These are phyloP conservation scores for Mycosphaerella sp. DNA, from an alignment of 2,329 filamentous ascomycete genomes.

Conservation along the genomic window DNA sequence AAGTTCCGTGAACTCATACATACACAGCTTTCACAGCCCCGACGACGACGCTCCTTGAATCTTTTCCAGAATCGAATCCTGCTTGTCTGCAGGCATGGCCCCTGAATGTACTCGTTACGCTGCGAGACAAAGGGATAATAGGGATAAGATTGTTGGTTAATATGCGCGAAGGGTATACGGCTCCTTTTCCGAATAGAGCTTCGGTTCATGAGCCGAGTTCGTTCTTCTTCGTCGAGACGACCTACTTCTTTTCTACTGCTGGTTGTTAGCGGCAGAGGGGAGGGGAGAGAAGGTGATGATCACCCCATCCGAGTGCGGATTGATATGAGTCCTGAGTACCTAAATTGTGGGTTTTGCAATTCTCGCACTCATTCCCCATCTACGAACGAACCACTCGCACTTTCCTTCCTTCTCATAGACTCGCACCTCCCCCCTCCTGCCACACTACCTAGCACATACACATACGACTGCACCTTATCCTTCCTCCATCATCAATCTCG, in stretches of 20 bases:
- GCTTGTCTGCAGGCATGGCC: constrained; percentile 1
- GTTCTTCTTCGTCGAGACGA: not conserved
- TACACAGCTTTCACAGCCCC: not conserved
- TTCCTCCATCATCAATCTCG: not conserved
- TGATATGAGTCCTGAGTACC: no score
- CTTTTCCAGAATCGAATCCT: constrained; percentile 1
- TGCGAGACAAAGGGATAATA: constrained; percentile 48
- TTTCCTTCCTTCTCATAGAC: not conserved
- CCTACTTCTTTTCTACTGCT: not conserved
- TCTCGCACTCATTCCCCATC: no score
- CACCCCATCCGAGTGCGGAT: no score
- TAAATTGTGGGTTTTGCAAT: no score
- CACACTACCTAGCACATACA: not conserved
- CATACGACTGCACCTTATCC: not conserved
- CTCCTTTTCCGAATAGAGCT: constrained; percentile 38
- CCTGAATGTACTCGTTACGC: constrained; percentile 13
- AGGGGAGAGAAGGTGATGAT: not conserved
- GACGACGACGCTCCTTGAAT: no score
- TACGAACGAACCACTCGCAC: not conserved
- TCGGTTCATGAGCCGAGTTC: not conserved
- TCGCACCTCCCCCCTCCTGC: not conserved
- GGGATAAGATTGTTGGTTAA: constrained; percentile 54
- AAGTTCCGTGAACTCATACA: not conserved
- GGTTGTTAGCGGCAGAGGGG: not conserved
- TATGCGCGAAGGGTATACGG: constrained; percentile 49